Evolutionary conservation across 805 yeast genomes (phyloP), one percentile per base, ranked within the genome.

Genomic region (Lachancea fermentati): DNA sequence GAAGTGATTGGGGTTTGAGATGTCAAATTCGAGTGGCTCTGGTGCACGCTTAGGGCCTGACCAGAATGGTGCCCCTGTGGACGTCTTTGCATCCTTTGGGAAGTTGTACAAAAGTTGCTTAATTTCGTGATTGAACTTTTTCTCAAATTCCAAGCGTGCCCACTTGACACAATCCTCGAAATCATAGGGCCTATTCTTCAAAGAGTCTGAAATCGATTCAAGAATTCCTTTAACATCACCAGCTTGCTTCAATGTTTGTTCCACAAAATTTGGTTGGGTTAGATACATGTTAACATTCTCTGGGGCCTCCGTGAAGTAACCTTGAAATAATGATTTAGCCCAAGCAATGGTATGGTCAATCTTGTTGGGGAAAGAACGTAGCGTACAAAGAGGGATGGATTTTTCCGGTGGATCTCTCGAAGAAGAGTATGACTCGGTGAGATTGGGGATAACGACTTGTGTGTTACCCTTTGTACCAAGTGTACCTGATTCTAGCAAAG

Each of bases 311-410:
- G 79, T 71, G 63, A 93, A 93, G 57, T 79, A 87, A 15, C 93
- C 96, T 71, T 85, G 93, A 74, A 93, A 93, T 58, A 87, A 72
- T 14, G 88, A 80, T 68, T 94, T 94, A 12, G 97, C 95, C 99
- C 99, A 93, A 4, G 98, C 97, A 67, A 93, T 93, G 1, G 99
- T 93, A 60, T 93, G 99, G 62, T 93, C 99, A 55, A 93, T 93
- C 67, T 91, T 91, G 66, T 88, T 85, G 42, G 99, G 99, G 81
- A 93, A 93, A 3, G 96, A 85, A 67, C 97, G 81, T 60, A 93
- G 73, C 2, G 99, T 93, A 75, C 99, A 93, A 57, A 93, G 73
- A 24, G 99, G 99, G 57, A 93, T 89, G 3, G 96, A 80, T 66
- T 88, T 88, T 70, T 93, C 99, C 29, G 99, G 99, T 32, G 99